These are phyloP conservation scores for Leptomonas pyrrhocoris DNA, from an alignment of 208 protist species.

Conservation along the genomic window DNA sequence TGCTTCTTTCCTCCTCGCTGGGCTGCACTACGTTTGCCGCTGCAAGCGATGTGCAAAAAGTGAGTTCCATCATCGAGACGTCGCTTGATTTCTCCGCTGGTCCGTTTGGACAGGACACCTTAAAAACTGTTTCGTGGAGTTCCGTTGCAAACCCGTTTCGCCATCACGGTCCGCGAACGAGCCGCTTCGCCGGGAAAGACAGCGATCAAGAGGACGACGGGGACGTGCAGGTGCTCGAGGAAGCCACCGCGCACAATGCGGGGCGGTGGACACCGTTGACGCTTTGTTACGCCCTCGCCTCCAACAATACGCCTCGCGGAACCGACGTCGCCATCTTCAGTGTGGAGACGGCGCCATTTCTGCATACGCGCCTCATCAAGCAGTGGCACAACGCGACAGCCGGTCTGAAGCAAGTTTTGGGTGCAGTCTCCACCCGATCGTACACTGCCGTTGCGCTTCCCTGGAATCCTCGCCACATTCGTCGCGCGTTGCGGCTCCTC, in stretches of 20 bases:
- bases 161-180: conserved; percentile 25
- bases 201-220: conserved; percentile 14
- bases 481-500: conserved; percentile 62
- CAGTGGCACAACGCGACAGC: conserved; percentile 83
- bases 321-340: conserved; percentile 50
- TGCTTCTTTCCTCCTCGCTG: conserved; percentile 29
- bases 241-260: background rate
- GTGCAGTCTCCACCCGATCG: conserved; percentile 12
- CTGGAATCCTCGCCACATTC: conserved; percentile 79
- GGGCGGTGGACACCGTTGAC: conserved; percentile 49
- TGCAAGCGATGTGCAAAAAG: conserved; percentile 1
- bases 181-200: background rate
- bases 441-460: conserved; percentile 40
- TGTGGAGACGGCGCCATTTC: conserved; percentile 59
- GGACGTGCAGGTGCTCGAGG: conserved; percentile 32
- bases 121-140: conserved; percentile 9
- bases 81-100: conserved; percentile 24
- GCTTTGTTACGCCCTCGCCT: conserved; percentile 63
- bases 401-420: conserved; percentile 52
- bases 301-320: background rate
- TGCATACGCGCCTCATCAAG: conserved; percentile 78
- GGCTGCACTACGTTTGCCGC: conserved; percentile 4
- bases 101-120: conserved; percentile 18
- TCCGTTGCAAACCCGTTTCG: conserved; percentile 27
- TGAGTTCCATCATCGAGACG: conserved; percentile 11